A percentile compares a stretch with the other conserved stretches of the same genome.
These are phyloP conservation scores for Geranomyces michiganensis DNA, from an alignment of 192 early-diverging fungal genomes.

Conservation along the genomic window DNA sequence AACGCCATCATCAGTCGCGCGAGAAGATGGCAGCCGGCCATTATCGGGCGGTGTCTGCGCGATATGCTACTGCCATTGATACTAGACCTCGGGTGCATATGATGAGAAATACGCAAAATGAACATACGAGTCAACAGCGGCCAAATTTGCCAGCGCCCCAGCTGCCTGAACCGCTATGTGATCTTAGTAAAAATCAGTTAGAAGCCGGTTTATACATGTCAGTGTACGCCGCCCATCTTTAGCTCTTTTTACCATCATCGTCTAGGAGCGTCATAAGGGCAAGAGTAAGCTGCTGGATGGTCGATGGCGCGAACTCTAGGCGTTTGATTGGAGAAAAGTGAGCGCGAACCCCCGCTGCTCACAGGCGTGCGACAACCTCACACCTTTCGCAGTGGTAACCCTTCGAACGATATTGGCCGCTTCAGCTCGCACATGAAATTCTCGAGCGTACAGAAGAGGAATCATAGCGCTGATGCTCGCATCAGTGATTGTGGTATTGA, in stretches of 20 bases:
- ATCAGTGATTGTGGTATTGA: conserved; percentile 1
- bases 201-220: no score
- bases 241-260: conserved; percentile 22
- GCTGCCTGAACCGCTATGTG: conserved; percentile 31
- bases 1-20: conserved; percentile 11
- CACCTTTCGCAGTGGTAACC: neutral
- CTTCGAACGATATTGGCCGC: conserved; percentile 18
- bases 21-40: conserved; percentile 8
- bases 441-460: conserved; percentile 4
- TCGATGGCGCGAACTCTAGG: neutral
- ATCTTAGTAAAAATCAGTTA: conserved; percentile 17
- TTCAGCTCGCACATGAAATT: conserved; percentile 33
- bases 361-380: neutral
- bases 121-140: conserved; percentile 6
- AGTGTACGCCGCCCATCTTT: neutral
- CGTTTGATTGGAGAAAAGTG: no score
- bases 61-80: no score
- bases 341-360: no score
- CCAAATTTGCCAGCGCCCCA: conserved; percentile 14
- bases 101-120: neutral
- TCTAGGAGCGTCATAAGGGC: conserved; percentile 14
- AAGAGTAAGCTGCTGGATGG: conserved; percentile 4
- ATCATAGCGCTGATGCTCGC: neutral
- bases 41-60: conserved; percentile 26
- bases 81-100: no score